phyloP scores from a whole-genome alignment of 441 rosid genomes.

The Isatis lusitanica region DNA sequence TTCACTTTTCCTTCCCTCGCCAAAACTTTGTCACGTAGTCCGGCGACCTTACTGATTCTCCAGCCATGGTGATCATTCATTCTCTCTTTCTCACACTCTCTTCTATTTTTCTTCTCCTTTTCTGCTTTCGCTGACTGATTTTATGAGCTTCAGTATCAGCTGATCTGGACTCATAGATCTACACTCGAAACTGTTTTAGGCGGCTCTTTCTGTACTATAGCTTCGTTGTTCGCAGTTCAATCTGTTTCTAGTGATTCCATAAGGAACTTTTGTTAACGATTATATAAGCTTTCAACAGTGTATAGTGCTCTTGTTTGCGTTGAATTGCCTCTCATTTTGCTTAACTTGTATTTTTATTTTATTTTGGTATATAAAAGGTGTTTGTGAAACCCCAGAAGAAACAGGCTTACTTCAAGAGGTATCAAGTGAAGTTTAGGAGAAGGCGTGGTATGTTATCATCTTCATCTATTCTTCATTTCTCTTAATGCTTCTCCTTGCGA shows the following conservation, averaged over 20 bases:
- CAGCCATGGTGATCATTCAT: constrained; percentile 4
- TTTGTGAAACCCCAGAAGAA: neutral
- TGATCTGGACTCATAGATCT: neutral
- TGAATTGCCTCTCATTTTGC: neutral
- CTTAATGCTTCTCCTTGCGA: too few species aligned
- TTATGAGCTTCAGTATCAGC: neutral
- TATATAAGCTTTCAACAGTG: too few species aligned
- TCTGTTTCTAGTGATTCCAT: too few species aligned
- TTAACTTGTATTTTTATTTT: too few species aligned
- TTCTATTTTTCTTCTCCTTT: neutral
- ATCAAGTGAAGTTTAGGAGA: neutral
- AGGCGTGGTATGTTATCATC: neutral
- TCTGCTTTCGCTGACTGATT: neutral
- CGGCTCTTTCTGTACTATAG: neutral
- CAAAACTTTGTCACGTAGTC: neutral
- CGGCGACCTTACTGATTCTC: constrained; percentile 6
- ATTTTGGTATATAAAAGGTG: neutral
- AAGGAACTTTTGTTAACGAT: too few species aligned
- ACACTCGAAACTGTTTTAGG: neutral
- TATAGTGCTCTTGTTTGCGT: neutral
- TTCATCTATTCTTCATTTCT: neutral
- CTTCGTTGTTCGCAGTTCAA: neutral
- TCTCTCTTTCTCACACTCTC: neutral
- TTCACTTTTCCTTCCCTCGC: neutral
- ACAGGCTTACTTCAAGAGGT: neutral